These are phyloP conservation scores for Biscogniauxia marginata DNA, from an alignment of 2,329 filamentous ascomycete genomes.

Conservation along the genomic window DNA sequence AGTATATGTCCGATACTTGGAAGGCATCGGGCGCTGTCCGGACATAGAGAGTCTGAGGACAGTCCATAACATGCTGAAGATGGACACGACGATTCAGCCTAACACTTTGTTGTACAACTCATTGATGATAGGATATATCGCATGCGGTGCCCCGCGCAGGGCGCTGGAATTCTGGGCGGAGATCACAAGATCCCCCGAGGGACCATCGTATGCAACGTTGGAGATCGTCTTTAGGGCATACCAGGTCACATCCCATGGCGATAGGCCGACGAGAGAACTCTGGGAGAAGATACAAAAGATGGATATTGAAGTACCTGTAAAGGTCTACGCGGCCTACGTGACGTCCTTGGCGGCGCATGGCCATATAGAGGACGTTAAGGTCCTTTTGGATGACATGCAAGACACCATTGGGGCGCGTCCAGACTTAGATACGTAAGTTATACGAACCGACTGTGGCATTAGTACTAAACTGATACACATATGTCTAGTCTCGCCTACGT, in stretches of 20 bases:
- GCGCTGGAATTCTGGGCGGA: constrained; percentile 81
- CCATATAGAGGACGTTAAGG: constrained; percentile 65
- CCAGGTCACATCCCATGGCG: constrained; percentile 58
- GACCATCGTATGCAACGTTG: constrained; percentile 78
- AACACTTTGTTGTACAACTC: constrained; percentile 78
- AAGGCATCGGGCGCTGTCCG: constrained; percentile 64
- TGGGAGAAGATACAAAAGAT: constrained; percentile 71
- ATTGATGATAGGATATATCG: constrained; percentile 81
- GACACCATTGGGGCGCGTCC: constrained; percentile 50
- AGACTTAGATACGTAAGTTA: constrained; percentile 27
- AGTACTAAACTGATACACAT: constrained; percentile 18
- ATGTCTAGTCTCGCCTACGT: constrained; percentile 61
- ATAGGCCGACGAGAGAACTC: constrained; percentile 61
- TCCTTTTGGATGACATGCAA: constrained; percentile 65
- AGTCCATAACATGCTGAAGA: constrained; percentile 91
- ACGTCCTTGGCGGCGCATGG: constrained; percentile 74
- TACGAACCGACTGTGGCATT: neutral
- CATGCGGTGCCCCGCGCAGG: constrained; percentile 62
- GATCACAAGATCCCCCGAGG: constrained; percentile 80
- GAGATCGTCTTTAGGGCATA: constrained; percentile 79
- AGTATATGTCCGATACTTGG: constrained; percentile 76
- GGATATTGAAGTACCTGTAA: constrained; percentile 73
- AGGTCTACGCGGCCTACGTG: constrained; percentile 74
- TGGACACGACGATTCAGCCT: constrained; percentile 78
- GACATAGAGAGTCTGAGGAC: constrained; percentile 67